These are phyloP conservation scores for Corchorus olitorius DNA, from an alignment of 345 rosid species.

Conservation along the genomic window DNA sequence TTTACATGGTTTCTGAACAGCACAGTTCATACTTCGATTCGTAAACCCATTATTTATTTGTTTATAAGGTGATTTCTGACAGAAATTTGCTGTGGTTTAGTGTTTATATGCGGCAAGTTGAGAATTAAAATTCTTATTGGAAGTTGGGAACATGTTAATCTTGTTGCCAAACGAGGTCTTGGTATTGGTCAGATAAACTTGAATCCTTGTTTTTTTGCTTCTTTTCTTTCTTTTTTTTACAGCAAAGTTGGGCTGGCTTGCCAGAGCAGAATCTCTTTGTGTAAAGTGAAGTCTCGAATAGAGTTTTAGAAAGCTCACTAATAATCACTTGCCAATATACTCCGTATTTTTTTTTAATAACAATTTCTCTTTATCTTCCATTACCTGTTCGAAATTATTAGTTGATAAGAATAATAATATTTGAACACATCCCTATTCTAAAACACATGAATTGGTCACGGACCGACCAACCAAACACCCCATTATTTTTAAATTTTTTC, in stretches of 20 bases:
- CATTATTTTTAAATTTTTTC: background rate
- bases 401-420: background rate
- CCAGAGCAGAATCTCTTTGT: constrained; percentile 6
- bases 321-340: background rate
- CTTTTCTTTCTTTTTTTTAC: constrained; percentile 9
- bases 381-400: constrained; percentile 10
- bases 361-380: constrained; percentile 7
- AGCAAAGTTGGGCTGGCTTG: constrained; percentile 30
- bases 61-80: background rate
- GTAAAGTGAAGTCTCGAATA: background rate
- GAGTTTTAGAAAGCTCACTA: background rate
- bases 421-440: background rate
- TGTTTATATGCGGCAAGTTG: constrained; percentile 1
- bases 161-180: constrained; percentile 24
- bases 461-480: constrained; percentile 11
- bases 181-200: constrained; percentile 21
- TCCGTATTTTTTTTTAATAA: constrained; percentile 5
- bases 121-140: constrained; percentile 9
- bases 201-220: background rate
- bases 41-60: background rate
- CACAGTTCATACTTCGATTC: background rate
- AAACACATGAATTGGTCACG: background rate
- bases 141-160: background rate
- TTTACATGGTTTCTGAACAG: background rate
- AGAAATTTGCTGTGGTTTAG: background rate